phyloP scores from a whole-genome alignment of 2,329 filamentous ascomycete species.

The Xylariomycetidae sp. region DNA sequence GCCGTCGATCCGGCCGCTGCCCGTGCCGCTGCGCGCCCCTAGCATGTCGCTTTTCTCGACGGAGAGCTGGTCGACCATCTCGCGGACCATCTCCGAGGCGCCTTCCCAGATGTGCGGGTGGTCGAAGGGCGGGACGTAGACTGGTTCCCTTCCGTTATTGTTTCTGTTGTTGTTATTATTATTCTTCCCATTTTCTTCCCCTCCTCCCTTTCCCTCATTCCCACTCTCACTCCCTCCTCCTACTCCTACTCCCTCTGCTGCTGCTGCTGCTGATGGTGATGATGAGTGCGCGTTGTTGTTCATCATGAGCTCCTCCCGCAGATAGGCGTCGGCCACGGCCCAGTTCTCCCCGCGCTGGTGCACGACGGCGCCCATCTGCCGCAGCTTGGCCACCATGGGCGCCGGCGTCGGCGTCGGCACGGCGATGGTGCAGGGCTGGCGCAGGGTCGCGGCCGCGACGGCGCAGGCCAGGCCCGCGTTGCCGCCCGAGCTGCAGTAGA shows the following conservation, averaged over 20 bases:
- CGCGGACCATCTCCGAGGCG: slow-evolving; percentile 53
- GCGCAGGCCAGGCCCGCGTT: slow-evolving; percentile 83
- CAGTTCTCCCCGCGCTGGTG: slow-evolving; percentile 65
- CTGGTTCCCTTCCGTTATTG: too few species aligned
- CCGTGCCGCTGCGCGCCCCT: slow-evolving; percentile 15
- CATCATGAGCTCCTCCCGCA: slow-evolving; percentile 54
- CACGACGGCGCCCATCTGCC: slow-evolving; percentile 63
- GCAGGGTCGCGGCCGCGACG: slow-evolving; percentile 61
- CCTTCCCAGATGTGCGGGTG: slow-evolving; percentile 65
- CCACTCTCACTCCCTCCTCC: too few species aligned
- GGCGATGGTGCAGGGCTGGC: slow-evolving; percentile 67
- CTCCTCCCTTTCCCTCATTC: too few species aligned
- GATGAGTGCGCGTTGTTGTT: slow-evolving; percentile 39
- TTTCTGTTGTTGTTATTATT: background rate
- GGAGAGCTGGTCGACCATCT: slow-evolving; percentile 35
- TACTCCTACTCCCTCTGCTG: too few species aligned
- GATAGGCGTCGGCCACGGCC: slow-evolving; percentile 63
- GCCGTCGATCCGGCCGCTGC: slow-evolving; percentile 48
- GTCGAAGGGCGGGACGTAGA: slow-evolving; percentile 70
- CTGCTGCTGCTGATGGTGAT: too few species aligned
- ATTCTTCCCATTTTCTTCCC: slow-evolving; percentile 28
- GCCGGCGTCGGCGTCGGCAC: slow-evolving; percentile 62
- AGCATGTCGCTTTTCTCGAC: slow-evolving; percentile 29
- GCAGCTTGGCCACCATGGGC: slow-evolving; percentile 68
- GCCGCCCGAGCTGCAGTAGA: slow-evolving; percentile 76